Conservation (phyloP, 2,329 filamentous ascomycete genomes). For the Pyricularia grisea region DNA sequence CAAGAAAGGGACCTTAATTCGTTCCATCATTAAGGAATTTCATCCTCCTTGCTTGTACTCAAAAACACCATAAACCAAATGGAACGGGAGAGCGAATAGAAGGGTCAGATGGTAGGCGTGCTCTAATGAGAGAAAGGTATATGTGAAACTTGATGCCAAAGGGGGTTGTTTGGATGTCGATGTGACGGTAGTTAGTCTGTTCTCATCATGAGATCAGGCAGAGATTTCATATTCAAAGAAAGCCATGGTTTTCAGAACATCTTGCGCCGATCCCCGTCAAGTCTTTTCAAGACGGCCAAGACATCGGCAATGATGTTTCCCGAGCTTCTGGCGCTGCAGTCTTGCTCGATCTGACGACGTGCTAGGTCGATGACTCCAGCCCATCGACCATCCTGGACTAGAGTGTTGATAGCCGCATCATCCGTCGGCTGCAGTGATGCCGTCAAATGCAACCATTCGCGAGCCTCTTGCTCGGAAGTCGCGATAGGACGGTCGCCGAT, state of each 20-base stretch:
- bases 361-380: conserved; percentile 38
- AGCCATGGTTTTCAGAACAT: conserved; percentile 24
- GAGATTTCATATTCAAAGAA: background rate
- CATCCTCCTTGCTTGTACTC: background rate
- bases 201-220: background rate
- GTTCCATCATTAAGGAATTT: background rate
- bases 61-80: background rate
- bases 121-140: background rate
- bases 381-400: conserved; percentile 29
- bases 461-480: conserved; percentile 16
- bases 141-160: background rate
- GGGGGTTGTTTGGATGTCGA: background rate
- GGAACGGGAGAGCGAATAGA: background rate
- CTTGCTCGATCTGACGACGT: conserved; percentile 33
- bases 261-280: conserved; percentile 34
- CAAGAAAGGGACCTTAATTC: background rate
- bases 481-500: conserved; percentile 9
- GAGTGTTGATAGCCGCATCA: conserved; percentile 15
- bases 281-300: conserved; percentile 38
- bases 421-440: conserved; percentile 29
- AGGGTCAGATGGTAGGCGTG: background rate
- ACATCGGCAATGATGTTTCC: conserved; percentile 42
- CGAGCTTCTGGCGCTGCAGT: conserved; percentile 38
- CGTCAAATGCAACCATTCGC: conserved; percentile 29
- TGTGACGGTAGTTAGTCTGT: background rate